These are phyloP conservation scores for Kurtzmaniella cleridarum DNA, from an alignment of 805 yeast genomes.

Conservation along the genomic window DNA sequence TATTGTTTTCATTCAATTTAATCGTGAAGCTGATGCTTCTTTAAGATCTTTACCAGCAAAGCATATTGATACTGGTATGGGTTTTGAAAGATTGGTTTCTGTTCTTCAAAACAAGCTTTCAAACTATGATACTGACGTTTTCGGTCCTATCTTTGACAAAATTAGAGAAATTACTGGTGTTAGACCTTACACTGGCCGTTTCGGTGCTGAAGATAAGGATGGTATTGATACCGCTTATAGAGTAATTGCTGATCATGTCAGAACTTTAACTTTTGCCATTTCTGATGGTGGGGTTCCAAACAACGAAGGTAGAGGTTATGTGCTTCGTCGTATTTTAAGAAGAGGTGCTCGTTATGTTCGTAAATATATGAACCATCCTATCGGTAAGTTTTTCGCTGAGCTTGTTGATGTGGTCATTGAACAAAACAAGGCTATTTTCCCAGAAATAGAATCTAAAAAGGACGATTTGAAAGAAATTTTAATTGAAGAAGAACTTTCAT, in stretches of 20 bases:
- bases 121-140: slow-evolving; percentile 96
- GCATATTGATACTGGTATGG: slow-evolving; percentile 98
- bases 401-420: slow-evolving; percentile 89
- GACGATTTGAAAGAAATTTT: slow-evolving; percentile 80
- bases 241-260: slow-evolving; percentile 96
- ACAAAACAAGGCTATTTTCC: slow-evolving; percentile 84
- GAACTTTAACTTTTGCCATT: slow-evolving; percentile 92
- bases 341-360: slow-evolving; percentile 97
- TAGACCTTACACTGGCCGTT: slow-evolving; percentile 85
- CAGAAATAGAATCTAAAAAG: slow-evolving; percentile 74
- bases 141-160: slow-evolving; percentile 77
- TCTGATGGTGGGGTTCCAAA: slow-evolving; percentile 99
- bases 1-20: slow-evolving; percentile 92
- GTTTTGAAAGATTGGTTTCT: slow-evolving; percentile 95
- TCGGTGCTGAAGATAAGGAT: slow-evolving; percentile 87
- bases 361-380: slow-evolving; percentile 92
- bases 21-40: slow-evolving; percentile 84
- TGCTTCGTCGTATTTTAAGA: slow-evolving; percentile 91
- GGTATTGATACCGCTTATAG: slow-evolving; percentile 98
- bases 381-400: slow-evolving; percentile 88
- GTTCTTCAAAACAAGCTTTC: slow-evolving; percentile 86
- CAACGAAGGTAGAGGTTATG: slow-evolving; percentile 98
- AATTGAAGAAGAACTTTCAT: slow-evolving; percentile 93
- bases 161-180: slow-evolving; percentile 93
- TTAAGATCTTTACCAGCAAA: slow-evolving; percentile 84